Conservation (phyloP, 768 basidiomycete genomes). For the Gloeostereum incarnatum region DNA sequence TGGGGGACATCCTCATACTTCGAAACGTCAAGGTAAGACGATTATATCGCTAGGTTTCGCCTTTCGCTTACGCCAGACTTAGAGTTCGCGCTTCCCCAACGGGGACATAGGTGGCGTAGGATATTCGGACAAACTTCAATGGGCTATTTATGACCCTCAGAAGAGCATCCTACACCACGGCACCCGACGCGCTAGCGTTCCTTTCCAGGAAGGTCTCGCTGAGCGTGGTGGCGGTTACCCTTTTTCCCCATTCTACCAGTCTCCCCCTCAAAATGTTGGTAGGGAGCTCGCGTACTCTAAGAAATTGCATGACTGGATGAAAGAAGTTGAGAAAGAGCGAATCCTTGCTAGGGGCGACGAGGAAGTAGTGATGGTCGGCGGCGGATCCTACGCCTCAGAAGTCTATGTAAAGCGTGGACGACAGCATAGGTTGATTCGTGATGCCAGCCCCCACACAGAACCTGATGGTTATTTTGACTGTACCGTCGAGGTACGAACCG, state of each 20-base stretch:
- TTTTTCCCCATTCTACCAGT: constrained; percentile 39
- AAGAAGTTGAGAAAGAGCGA: constrained; percentile 17
- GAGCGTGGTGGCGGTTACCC: constrained; percentile 25
- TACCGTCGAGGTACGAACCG: constrained; percentile 44
- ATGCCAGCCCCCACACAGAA: constrained; percentile 31
- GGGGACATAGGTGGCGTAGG: constrained; percentile 29
- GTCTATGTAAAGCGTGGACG: constrained; percentile 12
- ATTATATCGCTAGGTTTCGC: neutral
- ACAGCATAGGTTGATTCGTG: constrained; percentile 39
- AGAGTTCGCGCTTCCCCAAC: constrained; percentile 16
- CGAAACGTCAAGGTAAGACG: constrained; percentile 36
- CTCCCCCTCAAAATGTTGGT: constrained; percentile 21
- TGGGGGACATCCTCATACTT: constrained; percentile 45
- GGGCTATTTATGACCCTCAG: constrained; percentile 43
- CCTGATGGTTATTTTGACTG: constrained; percentile 53
- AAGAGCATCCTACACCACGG: constrained; percentile 27
- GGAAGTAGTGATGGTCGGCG: constrained; percentile 5
- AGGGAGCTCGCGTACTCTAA: constrained; percentile 33
- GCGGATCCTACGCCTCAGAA: constrained; percentile 1
- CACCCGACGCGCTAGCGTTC: constrained; percentile 21
- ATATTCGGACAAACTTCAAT: constrained; percentile 35
- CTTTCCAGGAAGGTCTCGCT: constrained; percentile 21
- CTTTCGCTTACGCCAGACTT: constrained; percentile 17
- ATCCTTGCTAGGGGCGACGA: constrained; percentile 5
- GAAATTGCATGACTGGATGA: constrained; percentile 43